Percentiles rank a stretch among this genome's conserved stretches.
Evolutionary conservation across 805 yeast species (phyloP).

Genomic region (Kregervanrija pseudodelftensis): DNA sequence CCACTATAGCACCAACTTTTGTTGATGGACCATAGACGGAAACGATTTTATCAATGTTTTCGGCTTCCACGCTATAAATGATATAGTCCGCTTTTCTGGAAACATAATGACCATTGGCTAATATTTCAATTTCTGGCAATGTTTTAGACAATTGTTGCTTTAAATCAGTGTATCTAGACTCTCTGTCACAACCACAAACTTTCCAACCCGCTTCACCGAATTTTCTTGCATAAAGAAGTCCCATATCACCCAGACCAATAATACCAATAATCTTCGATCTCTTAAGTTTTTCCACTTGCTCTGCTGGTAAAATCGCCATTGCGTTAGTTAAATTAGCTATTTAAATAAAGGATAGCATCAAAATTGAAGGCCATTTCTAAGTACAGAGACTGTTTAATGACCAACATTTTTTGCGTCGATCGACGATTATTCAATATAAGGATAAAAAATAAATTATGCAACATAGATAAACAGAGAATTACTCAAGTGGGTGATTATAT

Average conservation of each 20-base stretch:
- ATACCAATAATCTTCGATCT: conserved; percentile 64
- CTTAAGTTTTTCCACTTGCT: conserved; percentile 13
- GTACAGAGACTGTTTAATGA: too few species aligned
- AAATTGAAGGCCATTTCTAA: too few species aligned
- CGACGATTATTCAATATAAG: not conserved
- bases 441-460: too few species aligned
- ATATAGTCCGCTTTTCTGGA: conserved; percentile 76
- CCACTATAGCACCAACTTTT: conserved; percentile 82
- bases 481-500: too few species aligned
- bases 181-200: conserved; percentile 84
- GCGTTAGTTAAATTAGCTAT: not conserved
- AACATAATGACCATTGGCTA: conserved; percentile 78
- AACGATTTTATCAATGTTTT: conserved; percentile 67
- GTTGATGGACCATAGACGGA: conserved; percentile 77
- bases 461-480: too few species aligned
- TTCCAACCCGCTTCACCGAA: conserved; percentile 82
- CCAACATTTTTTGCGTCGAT: too few species aligned
- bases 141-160: conserved; percentile 17
- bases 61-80: conserved; percentile 92
- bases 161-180: conserved; percentile 47
- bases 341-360: too few species aligned
- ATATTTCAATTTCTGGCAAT: conserved; percentile 39
- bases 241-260: conserved; percentile 98
- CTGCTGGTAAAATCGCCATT: conserved; percentile 13
- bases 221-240: conserved; percentile 72